Percentiles rank a stretch among this genome's conserved stretches.
phyloP scores from a whole-genome alignment of 1,139 yeast species.

The Taphrina populina region DNA sequence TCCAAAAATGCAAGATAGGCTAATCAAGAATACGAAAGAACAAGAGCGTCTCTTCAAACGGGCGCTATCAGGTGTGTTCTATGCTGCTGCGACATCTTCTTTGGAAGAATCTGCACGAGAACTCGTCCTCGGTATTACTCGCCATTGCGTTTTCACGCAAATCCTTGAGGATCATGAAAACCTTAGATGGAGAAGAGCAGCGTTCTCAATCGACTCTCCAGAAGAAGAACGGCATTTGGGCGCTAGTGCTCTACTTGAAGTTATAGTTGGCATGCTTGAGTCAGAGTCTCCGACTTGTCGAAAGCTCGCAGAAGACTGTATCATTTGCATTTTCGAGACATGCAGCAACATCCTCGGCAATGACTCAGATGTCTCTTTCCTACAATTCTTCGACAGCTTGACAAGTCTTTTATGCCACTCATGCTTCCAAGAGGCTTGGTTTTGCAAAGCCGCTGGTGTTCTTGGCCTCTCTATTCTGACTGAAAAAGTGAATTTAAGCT shows the following conservation, averaged over 20 bases:
- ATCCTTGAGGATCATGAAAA: constrained; percentile 72
- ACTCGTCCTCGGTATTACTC: constrained; percentile 65
- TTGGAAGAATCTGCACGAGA: constrained; percentile 65
- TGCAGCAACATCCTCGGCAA: constrained; percentile 68
- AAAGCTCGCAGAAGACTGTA: constrained; percentile 65
- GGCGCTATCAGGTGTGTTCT: constrained; percentile 48
- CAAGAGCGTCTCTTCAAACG: constrained; percentile 15
- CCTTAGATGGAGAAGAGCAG: constrained; percentile 53
- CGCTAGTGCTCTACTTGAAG: constrained; percentile 69
- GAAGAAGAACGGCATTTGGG: constrained; percentile 73
- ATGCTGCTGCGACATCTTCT: constrained; percentile 72
- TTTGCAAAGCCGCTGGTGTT: constrained; percentile 84
- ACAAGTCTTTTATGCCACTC: constrained; percentile 82
- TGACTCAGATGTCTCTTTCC: constrained; percentile 62
- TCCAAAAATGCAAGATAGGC: constrained; percentile 43
- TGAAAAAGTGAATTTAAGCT: constrained; percentile 65
- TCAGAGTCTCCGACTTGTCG: constrained; percentile 71
- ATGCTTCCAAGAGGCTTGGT: constrained; percentile 85
- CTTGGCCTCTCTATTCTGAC: constrained; percentile 75
- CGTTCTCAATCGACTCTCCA: constrained; percentile 71
- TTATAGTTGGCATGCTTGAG: constrained; percentile 75
- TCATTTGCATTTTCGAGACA: constrained; percentile 53
- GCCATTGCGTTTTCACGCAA: constrained; percentile 75
- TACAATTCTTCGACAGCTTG: constrained; percentile 73
- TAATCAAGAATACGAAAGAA: neutral